Percentiles rank a stretch among this genome's conserved stretches.
phyloP scores from a whole-genome alignment of 108 stramenopile genomes.

The Fragilaria radians region DNA sequence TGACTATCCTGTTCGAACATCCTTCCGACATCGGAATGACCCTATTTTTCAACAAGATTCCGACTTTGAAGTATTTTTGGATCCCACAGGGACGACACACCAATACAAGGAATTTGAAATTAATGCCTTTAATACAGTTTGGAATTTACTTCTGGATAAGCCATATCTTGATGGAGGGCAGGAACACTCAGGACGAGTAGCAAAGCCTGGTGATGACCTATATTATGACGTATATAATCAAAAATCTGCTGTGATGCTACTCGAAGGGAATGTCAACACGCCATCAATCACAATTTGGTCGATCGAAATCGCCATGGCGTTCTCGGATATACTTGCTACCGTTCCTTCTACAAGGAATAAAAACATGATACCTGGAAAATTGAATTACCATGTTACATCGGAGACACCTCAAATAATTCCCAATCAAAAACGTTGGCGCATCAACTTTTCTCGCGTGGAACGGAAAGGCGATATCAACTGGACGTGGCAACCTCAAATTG shows the following conservation, averaged over 20 bases:
- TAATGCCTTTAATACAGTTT: slow-evolving; percentile 77
- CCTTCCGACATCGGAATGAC: slow-evolving; percentile 62
- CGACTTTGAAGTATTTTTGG: slow-evolving; percentile 87
- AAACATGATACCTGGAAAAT: too few relatives aligned
- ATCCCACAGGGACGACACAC: slow-evolving; percentile 58
- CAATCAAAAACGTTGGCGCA: slow-evolving; percentile 24
- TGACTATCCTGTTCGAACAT: slow-evolving; percentile 21
- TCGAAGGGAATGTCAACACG: slow-evolving; percentile 39
- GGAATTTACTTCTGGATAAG: slow-evolving; percentile 82
- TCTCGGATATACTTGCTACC: slow-evolving; percentile 29
- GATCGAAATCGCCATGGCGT: slow-evolving; percentile 60
- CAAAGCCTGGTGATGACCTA: slow-evolving; percentile 40
- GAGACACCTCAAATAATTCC: neutral
- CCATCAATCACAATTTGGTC: slow-evolving; percentile 25
- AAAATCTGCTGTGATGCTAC: slow-evolving; percentile 29
- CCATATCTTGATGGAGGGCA: slow-evolving; percentile 78
- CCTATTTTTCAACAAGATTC: slow-evolving; percentile 78
- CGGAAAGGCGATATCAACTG: slow-evolving; percentile 49
- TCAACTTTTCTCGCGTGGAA: slow-evolving; percentile 58
- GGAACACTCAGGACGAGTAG: slow-evolving; percentile 68
- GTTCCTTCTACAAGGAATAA: neutral
- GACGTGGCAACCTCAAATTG: slow-evolving; percentile 65
- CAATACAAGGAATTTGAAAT: slow-evolving; percentile 88
- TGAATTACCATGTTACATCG: neutral
- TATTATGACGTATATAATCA: slow-evolving; percentile 52